Base-by-base conservation (phyloP, 305 asterid genomes). In the Coffea humblotiana region DNA sequence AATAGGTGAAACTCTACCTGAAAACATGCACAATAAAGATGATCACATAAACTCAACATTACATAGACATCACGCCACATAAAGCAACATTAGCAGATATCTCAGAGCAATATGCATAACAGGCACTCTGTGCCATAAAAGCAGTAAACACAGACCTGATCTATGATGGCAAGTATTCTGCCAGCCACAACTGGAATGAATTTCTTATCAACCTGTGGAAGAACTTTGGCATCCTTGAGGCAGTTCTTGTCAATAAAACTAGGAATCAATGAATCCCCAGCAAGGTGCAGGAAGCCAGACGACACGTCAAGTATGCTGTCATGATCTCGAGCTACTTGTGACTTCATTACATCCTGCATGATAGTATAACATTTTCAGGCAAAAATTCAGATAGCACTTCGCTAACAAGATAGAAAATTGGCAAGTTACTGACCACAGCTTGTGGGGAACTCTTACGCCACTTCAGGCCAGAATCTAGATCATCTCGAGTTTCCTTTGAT, bases 131-230 rank as follows among this genome's bases (percentile, higher is more conserved):
- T 52, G 32, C 54, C 47, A 9, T 15, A 40, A 78, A 52, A 45
- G 23, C 40, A 76, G 56, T 43, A 68, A 32, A 61, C 3, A 75
- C 74, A 79, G 82, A 95, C 99, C 97, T 96, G 99, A 82, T 94
- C 99, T 74, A 96, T 90, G 19, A 92, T 80, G 85, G 95, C 94
- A 80, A 96, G 98, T 72, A 87, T 90, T 77, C 82, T 86, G 82
- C 94, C 90, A 19, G 95, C 97, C 82, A 94, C 94, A 71, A 94
- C 90, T 25, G 97, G 95, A 85, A 94, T 96, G 89, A 90, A 96
- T 88, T 96, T 96, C 92, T 92, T 92, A 84, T 96, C 98, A 79
- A 96, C 95, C 88, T 94, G 99, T 79, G 81, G 89, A 80, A 96
- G 99, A 88, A 96, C 96, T 85, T 86, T 88, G 83, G 97, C 95